These are phyloP conservation scores for Ogataea ganodermae DNA, from an alignment of 805 yeast genomes.

Conservation along the genomic window DNA sequence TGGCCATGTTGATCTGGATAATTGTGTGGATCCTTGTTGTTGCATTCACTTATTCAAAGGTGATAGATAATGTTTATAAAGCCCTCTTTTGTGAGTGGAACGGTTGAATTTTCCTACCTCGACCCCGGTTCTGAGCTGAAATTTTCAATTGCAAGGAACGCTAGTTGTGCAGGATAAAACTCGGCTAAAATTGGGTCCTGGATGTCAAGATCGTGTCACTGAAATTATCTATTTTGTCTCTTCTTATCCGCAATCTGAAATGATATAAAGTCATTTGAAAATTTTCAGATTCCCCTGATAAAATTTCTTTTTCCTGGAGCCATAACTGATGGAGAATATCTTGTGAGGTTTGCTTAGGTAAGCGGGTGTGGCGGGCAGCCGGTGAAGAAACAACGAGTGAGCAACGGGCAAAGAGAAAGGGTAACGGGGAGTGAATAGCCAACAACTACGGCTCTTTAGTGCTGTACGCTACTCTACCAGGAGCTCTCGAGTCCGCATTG, in stretches of 20 bases:
- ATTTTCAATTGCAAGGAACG: not conserved
- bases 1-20: constrained; percentile 26
- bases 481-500: too few species aligned
- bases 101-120: not conserved
- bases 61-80: not conserved
- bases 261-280: constrained; percentile 16
- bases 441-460: too few species aligned
- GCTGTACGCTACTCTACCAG: too few species aligned
- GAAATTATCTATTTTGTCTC: constrained; percentile 4
- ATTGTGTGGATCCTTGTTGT: not conserved
- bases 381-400: too few species aligned
- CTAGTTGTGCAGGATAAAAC: not conserved
- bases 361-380: too few species aligned
- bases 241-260: constrained; percentile 12
- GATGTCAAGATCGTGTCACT: not conserved
- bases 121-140: not conserved
- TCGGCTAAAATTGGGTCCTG: constrained; percentile 4
- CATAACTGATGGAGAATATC: not conserved
- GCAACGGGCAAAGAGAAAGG: too few species aligned
- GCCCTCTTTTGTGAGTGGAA: constrained; percentile 3
- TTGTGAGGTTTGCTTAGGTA: not conserved
- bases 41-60: constrained; percentile 5
- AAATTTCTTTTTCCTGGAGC: constrained; percentile 8
- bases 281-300: constrained; percentile 18
- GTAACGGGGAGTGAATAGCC: too few species aligned